Evolutionary conservation across 192 early-diverging fungal genomes (phyloP).

Genomic region (Backusella tarrabulga): DNA sequence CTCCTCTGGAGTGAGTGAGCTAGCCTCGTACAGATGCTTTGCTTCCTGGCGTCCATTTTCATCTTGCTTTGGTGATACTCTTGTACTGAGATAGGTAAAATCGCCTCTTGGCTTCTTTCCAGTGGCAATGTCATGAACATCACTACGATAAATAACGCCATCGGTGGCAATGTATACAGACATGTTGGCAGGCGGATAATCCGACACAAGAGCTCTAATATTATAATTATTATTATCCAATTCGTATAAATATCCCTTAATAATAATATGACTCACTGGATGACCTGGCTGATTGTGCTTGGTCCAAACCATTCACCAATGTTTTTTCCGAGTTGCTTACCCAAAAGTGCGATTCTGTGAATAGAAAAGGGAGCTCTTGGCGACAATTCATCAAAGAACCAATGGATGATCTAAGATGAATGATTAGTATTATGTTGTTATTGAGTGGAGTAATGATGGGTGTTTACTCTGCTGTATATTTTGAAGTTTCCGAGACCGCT

Average conservation of each 20-base stretch:
- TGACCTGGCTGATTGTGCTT: slow-evolving; percentile 77
- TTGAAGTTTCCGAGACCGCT: slow-evolving; percentile 39
- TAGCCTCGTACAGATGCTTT: slow-evolving; percentile 20
- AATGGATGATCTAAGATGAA: slow-evolving; percentile 35
- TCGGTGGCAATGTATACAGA: slow-evolving; percentile 79
- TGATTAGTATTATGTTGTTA: background rate
- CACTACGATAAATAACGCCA: slow-evolving; percentile 76
- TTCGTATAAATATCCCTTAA: background rate
- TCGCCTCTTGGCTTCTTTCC: slow-evolving; percentile 32
- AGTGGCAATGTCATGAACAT: slow-evolving; percentile 55
- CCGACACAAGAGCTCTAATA: slow-evolving; percentile 52
- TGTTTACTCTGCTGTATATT: slow-evolving; percentile 42
- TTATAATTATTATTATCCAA: background rate
- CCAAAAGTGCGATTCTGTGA: slow-evolving; percentile 84
- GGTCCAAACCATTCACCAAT: slow-evolving; percentile 99
- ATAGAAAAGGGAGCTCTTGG: slow-evolving; percentile 82
- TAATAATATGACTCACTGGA: slow-evolving; percentile 55
- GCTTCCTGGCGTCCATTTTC: slow-evolving; percentile 36
- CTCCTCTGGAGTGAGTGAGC: background rate
- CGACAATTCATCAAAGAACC: slow-evolving; percentile 81
- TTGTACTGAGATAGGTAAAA: slow-evolving; percentile 25
- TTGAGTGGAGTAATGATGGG: no score
- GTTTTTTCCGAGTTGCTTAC: slow-evolving; percentile 80
- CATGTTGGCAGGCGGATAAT: slow-evolving; percentile 57
- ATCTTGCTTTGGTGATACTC: slow-evolving; percentile 28